Base-by-base conservation (phyloP, 2,329 filamentous ascomycete genomes). In the Colletotrichum musae region DNA sequence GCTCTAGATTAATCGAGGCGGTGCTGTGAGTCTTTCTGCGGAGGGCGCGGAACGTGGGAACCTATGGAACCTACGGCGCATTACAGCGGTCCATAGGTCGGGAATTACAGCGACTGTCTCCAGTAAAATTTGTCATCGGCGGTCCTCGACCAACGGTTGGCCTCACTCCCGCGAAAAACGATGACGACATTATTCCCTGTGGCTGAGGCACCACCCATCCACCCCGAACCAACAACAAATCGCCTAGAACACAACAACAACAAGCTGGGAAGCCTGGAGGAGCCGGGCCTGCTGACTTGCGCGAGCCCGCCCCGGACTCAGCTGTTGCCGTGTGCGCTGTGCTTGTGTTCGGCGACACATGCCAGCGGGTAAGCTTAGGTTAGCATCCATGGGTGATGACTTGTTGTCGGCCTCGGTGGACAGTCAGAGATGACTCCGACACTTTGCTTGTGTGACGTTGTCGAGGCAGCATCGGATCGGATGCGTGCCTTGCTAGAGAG, bases 271-370 rank as follows among this genome's bases (percentile, higher is more conserved):
- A 43, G 41, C 41, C 16, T 15, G 41, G 41, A n/a, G 47, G 21
- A 50, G 47, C 47, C 18, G 47, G 32, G 26, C 54, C 21, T 24
- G 50, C 51, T 56, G 51, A 57, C 58, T 12, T 45, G 28, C 18
- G 48, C 63, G 32, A 36, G 36, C 64, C 41, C 5, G 7, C 32
- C 32, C 32, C 32, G 32, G 32, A 36, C 32, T 10, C 32, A 36
- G 32, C 32, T 36, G 32, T 12, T 24, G 18, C 58, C 41, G 32
- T 41, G 13, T 16, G 21, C 21, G 21, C 21, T 24, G 21, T 41
- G 28, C 32, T 15, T 45, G 58, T 21, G 41, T 43, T n/a, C 36
- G 36, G 51, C 43, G 52, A 26, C 64, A 63, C 59, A 68, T 58
- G 64, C 64, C 6, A 32, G 47, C 45, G 58, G 2, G 32, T 36